Conservation (phyloP, 2,329 filamentous ascomycete species). For the Salinomyces thailandicus region DNA sequence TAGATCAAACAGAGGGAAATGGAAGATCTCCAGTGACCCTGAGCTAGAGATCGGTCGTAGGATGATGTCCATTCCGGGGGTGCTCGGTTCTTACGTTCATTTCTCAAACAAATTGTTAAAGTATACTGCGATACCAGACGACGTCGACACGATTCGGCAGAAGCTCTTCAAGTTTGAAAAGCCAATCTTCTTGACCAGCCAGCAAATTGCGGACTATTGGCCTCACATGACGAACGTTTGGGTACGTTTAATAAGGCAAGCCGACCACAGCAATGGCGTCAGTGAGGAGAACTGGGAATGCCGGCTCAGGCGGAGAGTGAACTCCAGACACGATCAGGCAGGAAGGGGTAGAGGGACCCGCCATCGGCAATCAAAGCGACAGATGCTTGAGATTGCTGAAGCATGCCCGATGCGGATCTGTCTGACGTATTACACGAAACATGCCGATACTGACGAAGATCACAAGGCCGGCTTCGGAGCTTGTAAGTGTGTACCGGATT, state of each 20-base stretch:
- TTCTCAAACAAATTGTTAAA: constrained; percentile 16
- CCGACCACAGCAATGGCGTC: constrained; percentile 9
- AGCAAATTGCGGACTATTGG: constrained; percentile 18
- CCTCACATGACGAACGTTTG: constrained; percentile 18
- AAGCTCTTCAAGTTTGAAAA: constrained; percentile 15
- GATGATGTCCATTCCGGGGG: constrained; percentile 9
- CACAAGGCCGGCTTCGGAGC: constrained; percentile 9
- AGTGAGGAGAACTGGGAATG: constrained; percentile 15
- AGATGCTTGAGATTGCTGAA: constrained; percentile 6
- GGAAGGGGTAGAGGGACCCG: constrained; percentile 5
- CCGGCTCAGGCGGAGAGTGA: constrained; percentile 10
- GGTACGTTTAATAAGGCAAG: constrained; percentile 8
- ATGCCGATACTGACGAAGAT: constrained; percentile 8
- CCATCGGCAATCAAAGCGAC: constrained; percentile 1
- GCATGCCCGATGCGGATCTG: constrained; percentile 12
- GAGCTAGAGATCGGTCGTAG: too few species aligned
- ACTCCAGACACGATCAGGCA: constrained; percentile 2
- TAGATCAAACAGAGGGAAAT: too few species aligned
- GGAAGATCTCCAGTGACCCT: too few species aligned
- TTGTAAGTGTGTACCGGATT: constrained; percentile 18
- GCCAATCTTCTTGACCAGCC: constrained; percentile 13
- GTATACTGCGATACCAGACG: constrained; percentile 13
- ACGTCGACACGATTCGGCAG: constrained; percentile 13
- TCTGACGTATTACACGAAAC: constrained; percentile 14
- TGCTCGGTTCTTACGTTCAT: constrained; percentile 13